Evolutionary conservation across 768 basidiomycete genomes (phyloP).

Genomic region (Floccularia luteovirens): DNA sequence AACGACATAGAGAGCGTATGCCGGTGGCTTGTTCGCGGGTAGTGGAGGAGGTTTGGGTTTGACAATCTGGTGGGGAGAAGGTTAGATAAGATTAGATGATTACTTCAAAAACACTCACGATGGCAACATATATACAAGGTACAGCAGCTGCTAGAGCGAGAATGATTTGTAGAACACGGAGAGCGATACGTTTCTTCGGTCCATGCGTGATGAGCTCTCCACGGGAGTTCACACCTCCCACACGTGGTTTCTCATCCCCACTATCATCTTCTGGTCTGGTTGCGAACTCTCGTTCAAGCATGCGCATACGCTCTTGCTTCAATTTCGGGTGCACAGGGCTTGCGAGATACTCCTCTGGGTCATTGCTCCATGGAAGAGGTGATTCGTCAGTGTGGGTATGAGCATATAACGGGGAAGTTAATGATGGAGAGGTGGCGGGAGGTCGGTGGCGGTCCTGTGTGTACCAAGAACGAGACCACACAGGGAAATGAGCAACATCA

Average conservation of each 20-base stretch:
- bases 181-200: conserved; percentile 47
- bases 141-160: conserved; percentile 44
- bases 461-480: no score
- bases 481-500: no score
- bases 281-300: conserved; percentile 66
- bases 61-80: conserved; percentile 32
- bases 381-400: conserved; percentile 25
- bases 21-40: conserved; percentile 40
- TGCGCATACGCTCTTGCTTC: conserved; percentile 63
- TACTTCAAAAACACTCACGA: conserved; percentile 31
- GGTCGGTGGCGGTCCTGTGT: no score
- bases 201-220: conserved; percentile 58
- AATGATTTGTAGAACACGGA: conserved; percentile 39
- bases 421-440: no score
- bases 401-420: no score
- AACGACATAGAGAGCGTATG: conserved; percentile 50
- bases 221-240: conserved; percentile 53
- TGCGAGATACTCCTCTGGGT: conserved; percentile 34
- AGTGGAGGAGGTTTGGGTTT: conserved; percentile 52
- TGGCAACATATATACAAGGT: conserved; percentile 54
- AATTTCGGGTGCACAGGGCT: conserved; percentile 35
- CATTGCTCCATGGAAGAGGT: conserved; percentile 45
- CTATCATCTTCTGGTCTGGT: conserved; percentile 21
- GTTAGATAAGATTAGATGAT: not conserved
- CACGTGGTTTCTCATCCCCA: conserved; percentile 17